Evolutionary conservation across 768 basidiomycete genomes (phyloP), one percentile per base, ranked within the genome.

Genomic region (Panaeolus cyanescens): DNA sequence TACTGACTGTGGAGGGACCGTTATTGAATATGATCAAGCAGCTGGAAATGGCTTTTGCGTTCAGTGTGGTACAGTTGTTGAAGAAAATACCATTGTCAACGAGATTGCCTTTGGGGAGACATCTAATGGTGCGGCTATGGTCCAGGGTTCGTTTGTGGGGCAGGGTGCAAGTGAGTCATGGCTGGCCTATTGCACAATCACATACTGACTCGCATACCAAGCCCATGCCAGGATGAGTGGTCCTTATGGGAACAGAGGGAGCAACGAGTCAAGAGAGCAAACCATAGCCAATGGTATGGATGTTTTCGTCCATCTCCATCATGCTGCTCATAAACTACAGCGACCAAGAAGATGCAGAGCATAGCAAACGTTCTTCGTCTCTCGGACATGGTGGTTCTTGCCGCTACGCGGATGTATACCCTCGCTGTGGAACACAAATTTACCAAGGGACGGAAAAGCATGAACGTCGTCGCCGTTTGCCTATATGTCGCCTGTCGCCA

Each of bases 71-170:
- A 91, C 89, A 6, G 95, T 99, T 17, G 81, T 96, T 9, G 94
- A 96, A 75, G 93, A 97, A 74, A 95, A 94, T 69, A 87, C 90
- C 2, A 95, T 99, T 62, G 93, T 98, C 9, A 92, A 90, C 64
- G 97, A 99, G 72, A 86, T 99, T 59, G 87, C 89, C 1, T 99
- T 99, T 67, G 94, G 95, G n/a, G 97, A 99, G 80, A 91, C 92
- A 4, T 85, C 90, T 10, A 83, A 85, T 30, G 97, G 97, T 25
- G 93, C 95, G 4, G 96, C 96, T 1, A 93, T 98, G 81, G 96
- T 97, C 1, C 92, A 96, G 69, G 97, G 97, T 2, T 89, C 91
- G 2, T 97, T 92, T 68, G 94, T 99, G 12, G 92, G 85, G 0
- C 90, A 93, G 68, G 92, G 93, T 59, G 88, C 95, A 50, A 96